Base-by-base conservation (phyloP, 768 basidiomycete genomes). In the Gautieria morchelliformis region DNA sequence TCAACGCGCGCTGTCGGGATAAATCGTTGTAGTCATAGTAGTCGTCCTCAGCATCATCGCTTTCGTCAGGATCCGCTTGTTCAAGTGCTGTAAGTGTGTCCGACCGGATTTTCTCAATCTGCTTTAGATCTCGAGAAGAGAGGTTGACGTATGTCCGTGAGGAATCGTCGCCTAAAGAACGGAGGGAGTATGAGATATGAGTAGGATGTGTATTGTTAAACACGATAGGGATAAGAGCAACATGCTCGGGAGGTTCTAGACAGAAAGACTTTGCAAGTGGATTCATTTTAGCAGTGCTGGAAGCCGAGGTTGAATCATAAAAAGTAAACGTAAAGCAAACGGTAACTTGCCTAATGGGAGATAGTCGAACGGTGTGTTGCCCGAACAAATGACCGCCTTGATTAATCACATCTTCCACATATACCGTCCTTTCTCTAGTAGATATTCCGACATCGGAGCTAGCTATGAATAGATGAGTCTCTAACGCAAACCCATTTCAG, bases 331-430 rank as follows among this genome's bases (percentile, higher is more conserved):
- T 5, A 52, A 37, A 37, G 14, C 39, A 14, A 6, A 11, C 22
- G 30, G 24, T 33, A 15, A 53, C 30, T 44, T 52, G 72, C 74
- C 69, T 91, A 63, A 91, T 92, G 10, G 93, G 93, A 0, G 92
- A 90, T 79, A 94, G 85, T 61, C 87, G 83, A 52, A 98, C 87
- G 0, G 91, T 93, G 66, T 94, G 91, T 68, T 93, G 86, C 35
- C 94, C 94, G 5, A 67, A 64, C 11, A 77, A 63, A 63, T 72
- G 71, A 14, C 58, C 42, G 49, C 62, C 59, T 22, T 63, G 62
- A 20, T 64, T 60, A 39, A 70, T 55, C n/a, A 71, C 59, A 35
- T 65, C 67, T 11, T 70, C 63, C 1, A 67, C 55, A 15, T 66
- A 66, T 33, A 71, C 65, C 22, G 65, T 44, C 41, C 59, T 51